phyloP scores from a whole-genome alignment of 306 rosid species.

The Vachellia collinsii region DNA sequence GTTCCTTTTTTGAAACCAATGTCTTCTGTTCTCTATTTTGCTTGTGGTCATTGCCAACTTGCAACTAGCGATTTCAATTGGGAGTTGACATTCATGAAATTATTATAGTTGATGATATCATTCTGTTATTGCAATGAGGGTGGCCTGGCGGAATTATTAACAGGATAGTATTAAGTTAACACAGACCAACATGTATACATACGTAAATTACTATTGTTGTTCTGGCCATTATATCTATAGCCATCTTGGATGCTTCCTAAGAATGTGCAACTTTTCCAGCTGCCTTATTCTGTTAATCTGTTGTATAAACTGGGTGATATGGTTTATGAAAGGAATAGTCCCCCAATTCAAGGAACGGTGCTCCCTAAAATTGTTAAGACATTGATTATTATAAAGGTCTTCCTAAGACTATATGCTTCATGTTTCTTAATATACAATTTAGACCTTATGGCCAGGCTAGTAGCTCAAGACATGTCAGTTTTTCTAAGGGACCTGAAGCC shows the following conservation, averaged over 20 bases:
- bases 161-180: neutral
- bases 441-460: constrained; percentile 9
- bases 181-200: neutral
- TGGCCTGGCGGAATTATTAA: constrained; percentile 16
- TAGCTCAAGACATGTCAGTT: constrained; percentile 16
- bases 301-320: neutral
- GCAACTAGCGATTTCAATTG: constrained; percentile 16
- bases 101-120: constrained; percentile 1
- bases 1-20: constrained; percentile 9
- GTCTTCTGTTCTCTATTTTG: neutral
- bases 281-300: neutral
- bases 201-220: neutral
- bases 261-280: neutral
- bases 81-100: neutral
- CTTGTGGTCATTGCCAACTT: constrained; percentile 10
- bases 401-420: neutral
- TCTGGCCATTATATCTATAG: neutral
- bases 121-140: constrained; percentile 1
- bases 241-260: neutral
- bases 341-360: neutral
- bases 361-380: constrained; percentile 1
- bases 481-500: neutral
- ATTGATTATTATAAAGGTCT: constrained; percentile 26
- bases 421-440: constrained; percentile 5
- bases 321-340: neutral